Evolutionary conservation across 2,329 filamentous ascomycete species (phyloP).

Genomic region (Daldinia sp.): DNA sequence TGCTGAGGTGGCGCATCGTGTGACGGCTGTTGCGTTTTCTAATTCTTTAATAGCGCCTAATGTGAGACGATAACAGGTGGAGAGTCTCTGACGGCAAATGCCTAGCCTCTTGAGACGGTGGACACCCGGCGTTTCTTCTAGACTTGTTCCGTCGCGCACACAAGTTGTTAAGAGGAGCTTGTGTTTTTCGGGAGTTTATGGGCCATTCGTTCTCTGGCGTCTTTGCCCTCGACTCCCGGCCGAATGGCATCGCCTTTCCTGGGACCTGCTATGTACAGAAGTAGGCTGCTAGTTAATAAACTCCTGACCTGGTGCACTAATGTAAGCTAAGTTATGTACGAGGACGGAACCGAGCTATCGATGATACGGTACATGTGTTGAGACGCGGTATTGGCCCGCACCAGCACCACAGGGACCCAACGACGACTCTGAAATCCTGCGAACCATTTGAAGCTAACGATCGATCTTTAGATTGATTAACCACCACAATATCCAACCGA

Average conservation of each 20-base stretch:
- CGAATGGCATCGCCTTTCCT: conserved; percentile 26
- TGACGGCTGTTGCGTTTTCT: conserved; percentile 18
- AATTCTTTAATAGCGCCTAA: conserved; percentile 27
- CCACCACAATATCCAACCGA: conserved; percentile 16
- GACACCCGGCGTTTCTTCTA: conserved; percentile 5
- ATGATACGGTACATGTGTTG: conserved; percentile 41
- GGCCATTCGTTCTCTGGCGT: conserved; percentile 16
- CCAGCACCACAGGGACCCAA: conserved; percentile 7
- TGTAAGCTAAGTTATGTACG: conserved; percentile 35
- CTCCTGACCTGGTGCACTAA: conserved; percentile 33
- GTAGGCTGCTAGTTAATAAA: conserved; percentile 13
- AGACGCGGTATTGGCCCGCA: conserved; percentile 39
- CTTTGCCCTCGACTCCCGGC: conserved; percentile 22
- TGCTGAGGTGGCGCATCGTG: conserved; percentile 30
- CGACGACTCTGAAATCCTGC: conserved; percentile 32
- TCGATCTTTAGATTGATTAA: conserved; percentile 39
- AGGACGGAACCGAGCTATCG: conserved; percentile 35
- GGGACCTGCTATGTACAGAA: neutral
- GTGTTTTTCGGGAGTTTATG: conserved; percentile 12
- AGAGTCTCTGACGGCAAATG: conserved; percentile 1
- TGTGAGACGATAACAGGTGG: conserved; percentile 22
- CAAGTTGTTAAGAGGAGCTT: neutral
- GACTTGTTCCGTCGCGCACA: conserved; percentile 2
- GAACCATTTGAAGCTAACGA: conserved; percentile 34
- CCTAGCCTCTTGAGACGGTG: conserved; percentile 8